phyloP scores from a whole-genome alignment of 352 stramenopile genomes.

The Globisporangium echinulatum region DNA sequence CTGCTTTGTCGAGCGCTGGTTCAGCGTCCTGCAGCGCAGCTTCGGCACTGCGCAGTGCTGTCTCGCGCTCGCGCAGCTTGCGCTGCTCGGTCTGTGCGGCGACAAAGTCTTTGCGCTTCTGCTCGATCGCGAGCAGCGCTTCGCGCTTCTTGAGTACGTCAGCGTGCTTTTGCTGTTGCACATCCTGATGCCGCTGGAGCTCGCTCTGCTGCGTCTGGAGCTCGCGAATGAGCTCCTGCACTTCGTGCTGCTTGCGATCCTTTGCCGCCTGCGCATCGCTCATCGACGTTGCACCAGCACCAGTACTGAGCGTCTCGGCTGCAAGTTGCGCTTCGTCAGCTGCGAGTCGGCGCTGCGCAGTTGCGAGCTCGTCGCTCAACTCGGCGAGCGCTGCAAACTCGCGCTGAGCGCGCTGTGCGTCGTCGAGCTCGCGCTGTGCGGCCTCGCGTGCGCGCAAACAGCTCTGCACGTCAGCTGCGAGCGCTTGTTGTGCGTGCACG shows the following conservation, averaged over 20 bases:
- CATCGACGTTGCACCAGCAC: conserved; percentile 24
- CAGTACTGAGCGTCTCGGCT: conserved; percentile 25
- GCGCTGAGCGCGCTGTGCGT: conserved; percentile 22
- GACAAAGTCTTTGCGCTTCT: conserved; percentile 49
- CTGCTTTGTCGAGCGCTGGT: conserved; percentile 31
- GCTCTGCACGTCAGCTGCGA: conserved; percentile 52
- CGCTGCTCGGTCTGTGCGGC: conserved; percentile 42
- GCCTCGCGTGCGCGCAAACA: conserved; percentile 18
- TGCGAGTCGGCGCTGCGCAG: conserved; percentile 19
- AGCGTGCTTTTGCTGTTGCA: conserved; percentile 49
- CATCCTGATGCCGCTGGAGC: conserved; percentile 34
- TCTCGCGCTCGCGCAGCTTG: conserved; percentile 48
- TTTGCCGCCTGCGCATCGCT: conserved; percentile 29
- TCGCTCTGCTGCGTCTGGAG: conserved; percentile 52
- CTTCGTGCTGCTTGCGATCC: conserved; percentile 43
- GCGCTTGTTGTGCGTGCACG: conserved; percentile 28
- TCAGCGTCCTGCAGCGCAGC: conserved; percentile 28
- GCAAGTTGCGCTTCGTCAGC: conserved; percentile 36
- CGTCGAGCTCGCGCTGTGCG: conserved; percentile 26
- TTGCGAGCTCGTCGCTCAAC: conserved; percentile 26
- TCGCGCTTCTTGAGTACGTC: conserved; percentile 57
- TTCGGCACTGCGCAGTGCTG: conserved; percentile 43
- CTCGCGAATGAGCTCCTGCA: conserved; percentile 43
- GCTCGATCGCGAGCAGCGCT: conserved; percentile 43
- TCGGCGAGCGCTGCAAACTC: conserved; percentile 29